A percentile compares a stretch with the other conserved stretches of the same genome.
Evolutionary conservation across 352 stramenopile genomes (phyloP).

Genomic region (Globisporangium perplexum): DNA sequence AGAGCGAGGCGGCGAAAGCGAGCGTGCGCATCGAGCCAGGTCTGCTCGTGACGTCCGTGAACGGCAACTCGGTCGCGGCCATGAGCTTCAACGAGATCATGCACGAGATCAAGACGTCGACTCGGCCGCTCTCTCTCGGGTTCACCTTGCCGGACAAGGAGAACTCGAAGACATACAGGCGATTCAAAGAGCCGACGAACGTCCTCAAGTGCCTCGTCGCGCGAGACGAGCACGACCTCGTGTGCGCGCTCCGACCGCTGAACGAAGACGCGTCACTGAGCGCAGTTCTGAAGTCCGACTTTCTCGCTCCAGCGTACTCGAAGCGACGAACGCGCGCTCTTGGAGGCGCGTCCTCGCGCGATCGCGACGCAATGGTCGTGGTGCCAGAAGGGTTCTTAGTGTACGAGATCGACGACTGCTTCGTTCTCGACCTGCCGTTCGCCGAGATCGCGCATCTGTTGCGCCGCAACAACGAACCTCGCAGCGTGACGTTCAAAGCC

Average conservation of each 20-base stretch:
- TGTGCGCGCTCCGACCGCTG: conserved; percentile 37
- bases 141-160: conserved; percentile 36
- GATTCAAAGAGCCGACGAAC: conserved; percentile 46
- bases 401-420: conserved; percentile 58
- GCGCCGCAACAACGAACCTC: conserved; percentile 33
- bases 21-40: conserved; percentile 38
- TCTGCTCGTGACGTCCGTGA: conserved; percentile 59
- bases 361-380: conserved; percentile 15
- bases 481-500: conserved; percentile 56
- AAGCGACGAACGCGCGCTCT: conserved; percentile 15
- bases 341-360: neutral
- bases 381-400: conserved; percentile 57
- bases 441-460: conserved; percentile 58
- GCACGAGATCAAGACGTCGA: conserved; percentile 35
- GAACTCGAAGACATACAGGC: conserved; percentile 22
- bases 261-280: conserved; percentile 38
- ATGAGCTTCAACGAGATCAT: conserved; percentile 46
- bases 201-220: conserved; percentile 44
- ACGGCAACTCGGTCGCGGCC: conserved; percentile 35
- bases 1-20: conserved; percentile 44
- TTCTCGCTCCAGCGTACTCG: conserved; percentile 21
- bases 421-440: conserved; percentile 47
- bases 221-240: conserved; percentile 36
- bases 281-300: conserved; percentile 47
- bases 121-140: conserved; percentile 46